Base-by-base conservation (phyloP, 208 protist genomes). In the Leishmania mexicana region DNA sequence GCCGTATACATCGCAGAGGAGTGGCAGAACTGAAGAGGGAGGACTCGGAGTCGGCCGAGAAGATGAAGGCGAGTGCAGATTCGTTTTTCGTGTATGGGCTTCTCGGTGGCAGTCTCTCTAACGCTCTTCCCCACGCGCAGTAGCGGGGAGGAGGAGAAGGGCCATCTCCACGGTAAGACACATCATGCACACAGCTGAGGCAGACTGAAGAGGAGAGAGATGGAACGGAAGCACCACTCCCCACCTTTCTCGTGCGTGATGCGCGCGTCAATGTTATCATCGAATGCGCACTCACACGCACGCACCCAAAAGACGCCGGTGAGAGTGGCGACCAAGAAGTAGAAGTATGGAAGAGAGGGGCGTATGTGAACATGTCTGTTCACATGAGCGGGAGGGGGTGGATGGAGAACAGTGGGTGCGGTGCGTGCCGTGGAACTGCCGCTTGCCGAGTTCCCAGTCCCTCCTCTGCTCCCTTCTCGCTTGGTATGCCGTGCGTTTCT, bases 221-320 rank as follows among this genome's bases (percentile, higher is more conserved):
- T 49, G 11, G 35, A 71, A 17, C 19, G n/a, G 4, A 35, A 71
- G 24, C 11, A 49, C 38, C 0, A 53, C 42, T 53, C 42, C n/a
- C 19, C 8, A 19, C 42, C 7, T 73, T 6, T 51, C 1, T 42
- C 7, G 42, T 10, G 11, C 24, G 19, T 8, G 40, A 24, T 51
- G 68, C 53, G 68, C 53, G 68, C 42, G 19, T 42, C 42, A 31
- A 51, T 49, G 21, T 1, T 53, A 51, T 49, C 28, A 21, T 53
- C 49, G 65, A 47, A 60, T 40, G 19, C 58, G 62, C 11, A 74
- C 70, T 53, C 77, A 60, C 70, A 38, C 82, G 42, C 68, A 76
- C 54, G 74, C 67, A 62, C 42, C 45, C 15, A 79, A 21, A 57
- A 1, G 28, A 58, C 3, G 42, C 45, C 11, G 17, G 42, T 62